A percentile compares a stretch with the other conserved stretches of the same genome.
These are phyloP conservation scores for Sporobolomyces roseus DNA, from an alignment of 768 basidiomycete genomes.

Conservation along the genomic window DNA sequence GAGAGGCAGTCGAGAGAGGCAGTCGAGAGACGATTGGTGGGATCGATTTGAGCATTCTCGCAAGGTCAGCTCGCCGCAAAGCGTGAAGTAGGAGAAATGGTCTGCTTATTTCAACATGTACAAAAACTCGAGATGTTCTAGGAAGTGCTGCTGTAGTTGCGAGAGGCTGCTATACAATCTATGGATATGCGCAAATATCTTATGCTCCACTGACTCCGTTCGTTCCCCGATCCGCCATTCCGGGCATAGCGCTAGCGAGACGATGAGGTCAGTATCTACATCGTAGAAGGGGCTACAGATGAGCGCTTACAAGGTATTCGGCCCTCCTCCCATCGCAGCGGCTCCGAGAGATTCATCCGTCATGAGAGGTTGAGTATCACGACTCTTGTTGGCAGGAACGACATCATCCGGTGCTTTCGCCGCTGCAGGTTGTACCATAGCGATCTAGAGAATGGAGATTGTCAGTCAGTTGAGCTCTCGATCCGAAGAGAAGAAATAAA, in stretches of 20 bases:
- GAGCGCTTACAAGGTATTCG: constrained; percentile 4
- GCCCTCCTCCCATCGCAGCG: constrained; percentile 32
- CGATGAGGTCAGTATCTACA: too few relatives aligned
- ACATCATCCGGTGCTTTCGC: not conserved
- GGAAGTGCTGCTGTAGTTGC: too few relatives aligned
- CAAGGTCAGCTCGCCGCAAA: too few relatives aligned
- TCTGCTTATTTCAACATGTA: too few relatives aligned
- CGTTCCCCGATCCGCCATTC: not conserved
- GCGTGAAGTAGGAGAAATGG: too few relatives aligned
- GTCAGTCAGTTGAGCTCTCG: not conserved
- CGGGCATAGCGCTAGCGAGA: too few relatives aligned
- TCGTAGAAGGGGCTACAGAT: not conserved
- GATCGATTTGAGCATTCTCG: too few relatives aligned
- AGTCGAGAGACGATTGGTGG: too few relatives aligned
- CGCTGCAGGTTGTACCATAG: constrained; percentile 2
- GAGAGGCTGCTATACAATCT: not conserved
- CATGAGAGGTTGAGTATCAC: constrained; percentile 13
- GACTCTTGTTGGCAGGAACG: not conserved
- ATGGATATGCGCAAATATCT: too few relatives aligned
- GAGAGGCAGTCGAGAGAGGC: too few relatives aligned
- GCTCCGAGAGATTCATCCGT: constrained; percentile 29
- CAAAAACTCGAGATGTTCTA: too few relatives aligned
- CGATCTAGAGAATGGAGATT: not conserved
- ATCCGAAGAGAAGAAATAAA: not conserved
- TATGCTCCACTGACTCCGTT: constrained; percentile 6